Conservation (phyloP, 352 stramenopile genomes). For the Pythium phragmitis region DNA sequence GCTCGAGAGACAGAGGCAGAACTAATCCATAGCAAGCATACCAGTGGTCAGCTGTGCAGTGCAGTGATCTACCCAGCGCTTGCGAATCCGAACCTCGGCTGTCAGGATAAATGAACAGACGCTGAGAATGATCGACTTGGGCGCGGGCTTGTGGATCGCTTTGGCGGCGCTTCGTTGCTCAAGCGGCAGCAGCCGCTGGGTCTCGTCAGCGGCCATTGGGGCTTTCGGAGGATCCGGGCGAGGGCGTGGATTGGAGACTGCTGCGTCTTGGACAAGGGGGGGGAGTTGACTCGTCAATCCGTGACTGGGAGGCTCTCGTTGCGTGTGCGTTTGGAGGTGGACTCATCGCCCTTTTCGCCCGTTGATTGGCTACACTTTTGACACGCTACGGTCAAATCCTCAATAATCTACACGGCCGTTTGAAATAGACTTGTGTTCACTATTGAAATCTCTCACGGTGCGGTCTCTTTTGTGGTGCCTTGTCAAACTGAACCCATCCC, state of each 20-base stretch:
- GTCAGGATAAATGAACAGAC: constrained; percentile 89
- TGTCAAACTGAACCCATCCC: constrained; percentile 9
- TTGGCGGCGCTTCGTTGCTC: constrained; percentile 2
- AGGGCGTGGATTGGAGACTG: neutral
- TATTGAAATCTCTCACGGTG: neutral
- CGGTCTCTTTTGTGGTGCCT: neutral
- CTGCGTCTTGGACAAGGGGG: neutral
- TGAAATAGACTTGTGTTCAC: neutral
- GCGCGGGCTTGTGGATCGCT: constrained; percentile 1
- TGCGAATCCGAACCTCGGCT: constrained; percentile 49
- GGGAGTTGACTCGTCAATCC: neutral
- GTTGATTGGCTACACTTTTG: constrained; percentile 24
- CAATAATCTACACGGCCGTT: neutral
- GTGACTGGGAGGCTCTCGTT: neutral
- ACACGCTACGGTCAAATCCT: neutral
- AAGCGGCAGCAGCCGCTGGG: constrained; percentile 21
- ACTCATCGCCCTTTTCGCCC: neutral
- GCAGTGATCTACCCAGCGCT: constrained; percentile 10
- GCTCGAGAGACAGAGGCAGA: constrained; percentile 84
- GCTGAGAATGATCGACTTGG: constrained; percentile 79
- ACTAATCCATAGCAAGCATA: constrained; percentile 28
- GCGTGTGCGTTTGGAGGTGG: neutral
- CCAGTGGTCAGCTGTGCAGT: constrained; percentile 29
- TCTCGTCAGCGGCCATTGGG: constrained; percentile 19
- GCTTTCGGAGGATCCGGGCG: neutral